These are phyloP conservation scores for Medicago arabica DNA, from an alignment of 306 rosid genomes.

Conservation along the genomic window DNA sequence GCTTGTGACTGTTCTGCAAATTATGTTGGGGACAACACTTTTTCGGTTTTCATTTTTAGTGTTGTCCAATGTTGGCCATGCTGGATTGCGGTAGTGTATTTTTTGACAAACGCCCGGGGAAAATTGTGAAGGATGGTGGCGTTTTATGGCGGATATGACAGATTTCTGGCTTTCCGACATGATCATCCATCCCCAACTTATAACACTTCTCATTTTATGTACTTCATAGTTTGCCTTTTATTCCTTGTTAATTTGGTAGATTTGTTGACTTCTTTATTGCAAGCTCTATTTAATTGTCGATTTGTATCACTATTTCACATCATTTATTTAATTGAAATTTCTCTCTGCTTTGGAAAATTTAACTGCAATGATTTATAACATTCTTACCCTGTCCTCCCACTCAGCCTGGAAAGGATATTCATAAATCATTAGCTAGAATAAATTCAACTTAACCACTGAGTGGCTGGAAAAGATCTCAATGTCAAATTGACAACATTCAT, in stretches of 20 bases:
- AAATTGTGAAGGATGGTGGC: background rate
- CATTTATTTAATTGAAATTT: background rate
- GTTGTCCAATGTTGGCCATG: background rate
- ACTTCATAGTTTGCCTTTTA: background rate
- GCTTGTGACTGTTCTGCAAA: background rate
- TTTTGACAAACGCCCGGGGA: background rate
- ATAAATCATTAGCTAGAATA: slow-evolving; percentile 15
- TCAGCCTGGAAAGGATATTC: slow-evolving; percentile 3
- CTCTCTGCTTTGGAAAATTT: background rate
- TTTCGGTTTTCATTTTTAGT: background rate
- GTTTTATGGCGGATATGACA: background rate
- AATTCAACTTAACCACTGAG: slow-evolving; percentile 5
- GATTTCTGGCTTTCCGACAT: background rate
- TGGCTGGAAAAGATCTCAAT: slow-evolving; percentile 18
- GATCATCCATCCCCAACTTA: too few species aligned
- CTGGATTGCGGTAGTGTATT: background rate
- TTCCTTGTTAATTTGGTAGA: background rate
- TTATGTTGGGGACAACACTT: background rate
- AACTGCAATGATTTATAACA: background rate
- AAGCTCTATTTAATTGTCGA: background rate
- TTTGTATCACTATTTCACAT: background rate
- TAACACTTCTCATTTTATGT: too few species aligned
- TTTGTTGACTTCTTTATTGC: background rate
- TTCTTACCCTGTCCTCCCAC: background rate
- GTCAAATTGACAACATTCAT: background rate